phyloP scores from a whole-genome alignment of 495 filamentous ascomycete species.

The Extremus antarcticus region DNA sequence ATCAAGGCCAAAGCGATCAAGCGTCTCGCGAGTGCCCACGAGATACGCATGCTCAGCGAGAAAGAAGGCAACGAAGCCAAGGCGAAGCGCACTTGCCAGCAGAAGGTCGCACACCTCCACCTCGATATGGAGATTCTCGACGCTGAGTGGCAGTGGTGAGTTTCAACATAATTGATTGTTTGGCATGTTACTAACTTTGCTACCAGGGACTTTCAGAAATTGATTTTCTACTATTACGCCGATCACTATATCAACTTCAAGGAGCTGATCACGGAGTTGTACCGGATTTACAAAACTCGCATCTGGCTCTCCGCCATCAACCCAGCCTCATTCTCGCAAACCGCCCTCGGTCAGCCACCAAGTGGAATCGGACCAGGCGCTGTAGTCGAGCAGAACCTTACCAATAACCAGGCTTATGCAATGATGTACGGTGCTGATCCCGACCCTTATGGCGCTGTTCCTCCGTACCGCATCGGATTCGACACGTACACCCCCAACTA shows the following conservation, averaged over 20 bases:
- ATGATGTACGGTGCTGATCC: conserved; percentile 19
- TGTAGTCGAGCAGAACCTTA: not conserved
- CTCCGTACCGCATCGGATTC: conserved; percentile 16
- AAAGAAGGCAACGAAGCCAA: conserved; percentile 98
- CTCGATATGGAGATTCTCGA: conserved; percentile 98
- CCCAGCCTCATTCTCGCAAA: conserved; percentile 74
- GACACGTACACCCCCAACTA: conserved; percentile 17
- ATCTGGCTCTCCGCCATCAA: conserved; percentile 99
- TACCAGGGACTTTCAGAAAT: conserved; percentile 90
- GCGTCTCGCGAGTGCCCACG: conserved; percentile 79
- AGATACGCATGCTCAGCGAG: conserved; percentile 74
- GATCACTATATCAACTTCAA: conserved; percentile 99
- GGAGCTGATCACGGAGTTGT: conserved; percentile 87
- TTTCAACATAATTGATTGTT: not conserved
- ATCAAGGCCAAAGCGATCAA: conserved; percentile 94
- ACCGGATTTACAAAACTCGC: conserved; percentile 96
- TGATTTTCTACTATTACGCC: conserved; percentile 98
- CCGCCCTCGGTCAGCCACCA: conserved; percentile 17
- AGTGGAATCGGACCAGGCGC: conserved; percentile 20
- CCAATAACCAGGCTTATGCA: conserved; percentile 6
- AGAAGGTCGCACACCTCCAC: conserved; percentile 88
- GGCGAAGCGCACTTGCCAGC: conserved; percentile 88
- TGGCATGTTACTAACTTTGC: conserved; percentile 6
- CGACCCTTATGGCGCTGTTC: conserved; percentile 19
- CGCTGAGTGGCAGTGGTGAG: conserved; percentile 98